phyloP scores from a whole-genome alignment of 2,329 filamentous ascomycete species.

The Ilyonectria mors-panacis region DNA sequence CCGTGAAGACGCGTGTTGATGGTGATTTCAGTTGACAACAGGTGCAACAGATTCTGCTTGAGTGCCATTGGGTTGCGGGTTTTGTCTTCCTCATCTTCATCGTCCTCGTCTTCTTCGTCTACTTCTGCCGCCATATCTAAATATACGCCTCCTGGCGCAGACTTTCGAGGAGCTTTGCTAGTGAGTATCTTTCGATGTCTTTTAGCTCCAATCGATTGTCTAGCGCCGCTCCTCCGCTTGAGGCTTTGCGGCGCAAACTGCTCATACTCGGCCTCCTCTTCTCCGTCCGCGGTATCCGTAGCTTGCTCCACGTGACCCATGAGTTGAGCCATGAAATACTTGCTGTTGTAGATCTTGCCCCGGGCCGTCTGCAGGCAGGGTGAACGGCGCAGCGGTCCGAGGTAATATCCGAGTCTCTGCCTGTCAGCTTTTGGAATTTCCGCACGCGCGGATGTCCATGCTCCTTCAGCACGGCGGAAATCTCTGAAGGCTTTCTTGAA shows the following conservation, averaged over 20 bases:
- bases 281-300: slow-evolving; percentile 49
- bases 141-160: neutral
- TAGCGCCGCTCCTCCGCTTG: slow-evolving; percentile 19
- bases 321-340: slow-evolving; percentile 64
- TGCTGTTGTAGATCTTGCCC: slow-evolving; percentile 50
- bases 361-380: slow-evolving; percentile 51
- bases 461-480: slow-evolving; percentile 50
- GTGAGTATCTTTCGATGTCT: slow-evolving; percentile 24
- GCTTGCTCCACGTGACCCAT: slow-evolving; percentile 50
- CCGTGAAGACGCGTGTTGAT: slow-evolving; percentile 62
- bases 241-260: neutral
- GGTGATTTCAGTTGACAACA: slow-evolving; percentile 63
- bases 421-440: slow-evolving; percentile 51
- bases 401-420: slow-evolving; percentile 54
- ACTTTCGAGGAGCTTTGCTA: slow-evolving; percentile 14
- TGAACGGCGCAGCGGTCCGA: slow-evolving; percentile 43
- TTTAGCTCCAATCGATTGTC: neutral
- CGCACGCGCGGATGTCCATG: slow-evolving; percentile 54
- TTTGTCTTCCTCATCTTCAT: slow-evolving; percentile 28
- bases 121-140: neutral
- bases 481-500: slow-evolving; percentile 56
- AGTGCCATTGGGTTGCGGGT: slow-evolving; percentile 56
- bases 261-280: slow-evolving; percentile 56
- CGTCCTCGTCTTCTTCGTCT: slow-evolving; percentile 24
- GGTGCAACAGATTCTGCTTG: slow-evolving; percentile 64